Conservation (phyloP, 2,329 filamentous ascomycete species). For the Paecilomyces sp. region DNA sequence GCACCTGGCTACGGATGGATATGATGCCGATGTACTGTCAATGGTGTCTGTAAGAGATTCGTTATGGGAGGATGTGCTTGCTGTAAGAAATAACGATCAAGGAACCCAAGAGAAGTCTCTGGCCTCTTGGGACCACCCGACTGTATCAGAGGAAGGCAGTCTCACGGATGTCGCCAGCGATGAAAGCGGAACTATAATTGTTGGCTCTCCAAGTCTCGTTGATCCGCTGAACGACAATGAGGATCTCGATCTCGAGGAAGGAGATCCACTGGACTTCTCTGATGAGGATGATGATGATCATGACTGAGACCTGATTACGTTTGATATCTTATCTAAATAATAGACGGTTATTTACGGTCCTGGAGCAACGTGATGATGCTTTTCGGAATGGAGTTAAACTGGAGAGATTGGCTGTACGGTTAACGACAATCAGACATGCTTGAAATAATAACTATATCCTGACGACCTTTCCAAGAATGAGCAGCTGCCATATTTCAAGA, state of each 20-base stretch:
- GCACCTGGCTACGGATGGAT: slow-evolving; percentile 25
- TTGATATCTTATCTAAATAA: not conserved
- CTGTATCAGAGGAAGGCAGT: slow-evolving; percentile 3
- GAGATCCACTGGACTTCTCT: not conserved
- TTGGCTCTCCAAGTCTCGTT: slow-evolving; percentile 4
- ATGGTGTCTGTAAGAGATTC: slow-evolving; percentile 8
- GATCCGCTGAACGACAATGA: slow-evolving; percentile 10
- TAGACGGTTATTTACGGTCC: not conserved
- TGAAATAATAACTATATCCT: not conserved
- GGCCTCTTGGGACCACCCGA: not conserved
- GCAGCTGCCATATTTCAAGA: no score
- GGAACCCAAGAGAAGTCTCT: not conserved
- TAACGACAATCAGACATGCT: not conserved
- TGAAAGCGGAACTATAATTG: slow-evolving; percentile 12
- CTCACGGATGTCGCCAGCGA: slow-evolving; percentile 13
- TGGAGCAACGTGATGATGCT: not conserved
- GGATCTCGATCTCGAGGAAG: slow-evolving; percentile 6
- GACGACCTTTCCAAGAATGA: not conserved
- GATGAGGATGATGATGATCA: not conserved
- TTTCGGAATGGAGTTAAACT: not conserved
- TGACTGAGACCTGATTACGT: not conserved
- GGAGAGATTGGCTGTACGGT: not conserved
- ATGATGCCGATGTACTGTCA: slow-evolving; percentile 17
- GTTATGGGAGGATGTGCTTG: not conserved
- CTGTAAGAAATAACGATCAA: not conserved